Evolutionary conservation across 768 basidiomycete species (phyloP).

Genomic region (Leccinum truebloodii): DNA sequence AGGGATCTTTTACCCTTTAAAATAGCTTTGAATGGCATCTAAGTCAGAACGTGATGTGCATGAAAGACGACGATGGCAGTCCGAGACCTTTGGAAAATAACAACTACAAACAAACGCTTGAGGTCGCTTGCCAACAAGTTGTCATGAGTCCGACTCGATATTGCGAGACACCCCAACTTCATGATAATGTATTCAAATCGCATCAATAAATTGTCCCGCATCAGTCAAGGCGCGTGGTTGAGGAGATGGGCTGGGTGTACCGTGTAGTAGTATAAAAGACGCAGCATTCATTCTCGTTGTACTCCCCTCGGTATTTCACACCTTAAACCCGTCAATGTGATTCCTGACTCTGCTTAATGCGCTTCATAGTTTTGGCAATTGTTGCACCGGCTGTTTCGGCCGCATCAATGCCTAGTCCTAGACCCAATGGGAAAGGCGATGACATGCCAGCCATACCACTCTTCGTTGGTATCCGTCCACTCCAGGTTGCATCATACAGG

Average conservation of each 20-base stretch:
- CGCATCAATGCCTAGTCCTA: conserved; percentile 5
- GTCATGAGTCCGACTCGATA: no score
- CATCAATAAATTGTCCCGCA: no score
- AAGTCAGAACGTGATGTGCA: conserved; percentile 11
- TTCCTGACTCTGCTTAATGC: background rate
- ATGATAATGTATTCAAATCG: no score
- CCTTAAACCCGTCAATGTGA: background rate
- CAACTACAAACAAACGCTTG: conserved; percentile 23
- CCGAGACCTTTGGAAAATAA: conserved; percentile 26
- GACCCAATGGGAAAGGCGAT: background rate
- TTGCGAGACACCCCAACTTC: no score
- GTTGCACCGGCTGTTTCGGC: conserved; percentile 4
- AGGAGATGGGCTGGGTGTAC: no score
- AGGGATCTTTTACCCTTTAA: conserved; percentile 53
- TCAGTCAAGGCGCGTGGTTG: no score
- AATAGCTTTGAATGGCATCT: conserved; percentile 33
- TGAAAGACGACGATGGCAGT: conserved; percentile 15
- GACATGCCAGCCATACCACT: conserved; percentile 10
- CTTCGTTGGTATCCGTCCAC: conserved; percentile 1
- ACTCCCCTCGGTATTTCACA: no score
- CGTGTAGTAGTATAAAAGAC: background rate
- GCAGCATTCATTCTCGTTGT: background rate
- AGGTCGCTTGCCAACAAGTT: no score
- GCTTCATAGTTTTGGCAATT: background rate
- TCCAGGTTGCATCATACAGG: conserved; percentile 1